Base-by-base conservation (phyloP, 495 filamentous ascomycete species). In the Neurospora sp. region DNA sequence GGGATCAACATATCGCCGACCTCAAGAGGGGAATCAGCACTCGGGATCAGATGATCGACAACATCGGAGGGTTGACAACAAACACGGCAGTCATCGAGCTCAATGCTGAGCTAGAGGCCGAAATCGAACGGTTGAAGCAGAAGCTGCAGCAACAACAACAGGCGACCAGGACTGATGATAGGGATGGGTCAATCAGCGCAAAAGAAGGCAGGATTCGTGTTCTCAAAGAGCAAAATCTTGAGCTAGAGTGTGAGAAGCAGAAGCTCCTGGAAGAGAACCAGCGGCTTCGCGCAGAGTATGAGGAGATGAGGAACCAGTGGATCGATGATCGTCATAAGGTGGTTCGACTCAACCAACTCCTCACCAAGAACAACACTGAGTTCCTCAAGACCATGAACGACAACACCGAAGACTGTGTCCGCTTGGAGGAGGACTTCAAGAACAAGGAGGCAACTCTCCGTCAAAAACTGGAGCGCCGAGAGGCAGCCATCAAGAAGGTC, bases 221-320 rank as follows among this genome's bases (percentile, higher is more conserved):
- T 9, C 79, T 84, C 4, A 80, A 82, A 72, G 76, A 82, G 48
- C 77, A 81, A 11, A 76, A 84, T 27, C 71, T 80, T 1, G 78
- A 82, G 39, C 76, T 84, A 39, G 71, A 77, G 11, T 72, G 69
- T 38, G 78, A 79, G 70, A 80, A 79, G 40, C 77, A 84, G 68
- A 76, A 72, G 27, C 80, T 81, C 39, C 72, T 38, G 27, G 78
- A 77, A 39, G 76, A 81, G 39, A 80, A 78, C 40, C 73, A 76
- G 74, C 76, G 78, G 16, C 76, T 81, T n/a, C 76, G 78, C 22
- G 69, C 71, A 1, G 78, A 76, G 14, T 69, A 76, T 69, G 78
- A 80, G 39, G 74, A 77, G 71, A 73, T 78, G 61, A 71, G 70
- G 70, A 69, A 59, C 48, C 73, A 80, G 70, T 81, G 77, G 77